Evolutionary conservation across 768 basidiomycete genomes (phyloP).

Genomic region (Kwoniella dendrophila): DNA sequence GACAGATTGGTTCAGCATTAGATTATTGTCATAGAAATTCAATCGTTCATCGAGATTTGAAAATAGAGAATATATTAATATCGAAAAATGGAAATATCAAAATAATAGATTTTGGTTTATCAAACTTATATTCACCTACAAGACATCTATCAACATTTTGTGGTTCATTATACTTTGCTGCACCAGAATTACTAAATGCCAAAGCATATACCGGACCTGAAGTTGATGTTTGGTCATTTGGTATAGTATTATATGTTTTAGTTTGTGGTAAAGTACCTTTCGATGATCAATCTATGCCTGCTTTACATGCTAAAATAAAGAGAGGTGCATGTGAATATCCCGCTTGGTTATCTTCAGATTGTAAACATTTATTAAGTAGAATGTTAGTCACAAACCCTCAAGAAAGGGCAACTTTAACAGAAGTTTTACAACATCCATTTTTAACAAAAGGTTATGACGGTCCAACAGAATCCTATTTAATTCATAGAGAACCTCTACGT

Average conservation of each 20-base stretch:
- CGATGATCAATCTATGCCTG: constrained; percentile 99
- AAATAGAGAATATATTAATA: constrained; percentile 99
- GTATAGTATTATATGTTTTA: constrained; percentile 94
- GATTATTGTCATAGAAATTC: constrained; percentile 97
- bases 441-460: constrained; percentile 84
- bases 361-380: constrained; percentile 85
- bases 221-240: constrained; percentile 98
- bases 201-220: constrained; percentile 96
- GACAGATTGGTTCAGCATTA: constrained; percentile 93
- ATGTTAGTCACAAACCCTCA: constrained; percentile 96
- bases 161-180: constrained; percentile 96
- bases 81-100: constrained; percentile 99
- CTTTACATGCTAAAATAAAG: constrained; percentile 98
- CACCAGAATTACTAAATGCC: constrained; percentile 94
- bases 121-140: constrained; percentile 86
- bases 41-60: constrained; percentile 95
- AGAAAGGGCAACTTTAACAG: constrained; percentile 75
- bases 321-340: constrained; percentile 96
- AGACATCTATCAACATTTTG: constrained; percentile 90
- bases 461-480: constrained; percentile 78
- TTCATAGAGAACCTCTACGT: constrained; percentile 85
- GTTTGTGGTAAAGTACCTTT: constrained; percentile 99
- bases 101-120: constrained; percentile 98
- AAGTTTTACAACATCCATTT: constrained; percentile 88
- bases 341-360: constrained; percentile 93